Evolutionary conservation across 108 stramenopile genomes (phyloP), one percentile per base, ranked within the genome.

Genomic region (Parietichytrium sp.): DNA sequence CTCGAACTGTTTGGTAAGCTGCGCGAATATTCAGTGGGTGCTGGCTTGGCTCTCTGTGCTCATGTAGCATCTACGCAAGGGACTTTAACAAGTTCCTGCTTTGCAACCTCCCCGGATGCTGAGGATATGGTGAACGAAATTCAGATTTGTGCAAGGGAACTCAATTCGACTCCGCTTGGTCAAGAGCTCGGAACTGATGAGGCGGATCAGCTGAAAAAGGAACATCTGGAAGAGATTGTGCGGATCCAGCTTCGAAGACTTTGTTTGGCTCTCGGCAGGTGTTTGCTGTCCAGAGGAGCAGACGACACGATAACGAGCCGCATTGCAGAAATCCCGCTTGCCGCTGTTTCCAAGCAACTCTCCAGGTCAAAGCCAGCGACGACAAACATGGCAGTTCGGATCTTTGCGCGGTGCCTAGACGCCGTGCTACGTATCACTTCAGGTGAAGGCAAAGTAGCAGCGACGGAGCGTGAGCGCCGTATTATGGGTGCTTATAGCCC

Each of bases 151-250:
- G 38, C 45, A 1, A 42, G 38, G 6, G 61, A 72, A 72, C 61
- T 72, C 61, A 38, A 72, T 38, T 2, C 33, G n/a, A 72, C 61
- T 45, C 36, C 61, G 42, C 61, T 45, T 45, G 20, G 20, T 1
- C 61, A 72, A 20, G 42, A 31, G 20, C 6, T 72, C 0, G 6
- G 38, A 33, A 23, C 42, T 12, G 27, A 8, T 10, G 61, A 1
- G 20, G n/a, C 33, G 3, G 10, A 6, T 0, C 0, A 10, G 23
- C 38, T 45, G 1, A 3, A 2, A 33, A 42, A 72, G 13, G 61
- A 72, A 10, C 61, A 72, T n/a, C 61, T 72, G 20, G 61, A 72
- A 23, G 38, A 72, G n/a, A 20, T 72, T 27, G 61, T 42, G n/a
- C 36, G 45, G 42, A 25, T 72, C 1, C 61, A 72, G 45, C 38